phyloP scores from a whole-genome alignment of 2,329 filamentous ascomycete species.

The Pseudogymnoascus sp. region DNA sequence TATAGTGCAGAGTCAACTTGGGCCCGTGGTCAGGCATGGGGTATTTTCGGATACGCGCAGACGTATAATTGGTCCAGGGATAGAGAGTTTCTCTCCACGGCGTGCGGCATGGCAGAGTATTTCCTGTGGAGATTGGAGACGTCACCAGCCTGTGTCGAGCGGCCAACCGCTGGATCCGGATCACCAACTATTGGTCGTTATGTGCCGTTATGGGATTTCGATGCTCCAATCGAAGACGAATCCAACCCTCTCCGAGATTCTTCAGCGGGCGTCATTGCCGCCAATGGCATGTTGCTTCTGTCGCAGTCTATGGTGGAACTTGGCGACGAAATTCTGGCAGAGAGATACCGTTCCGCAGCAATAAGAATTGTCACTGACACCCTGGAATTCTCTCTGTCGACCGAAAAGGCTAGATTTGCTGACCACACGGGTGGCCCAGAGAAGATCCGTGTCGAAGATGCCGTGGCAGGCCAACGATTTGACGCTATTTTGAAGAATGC shows the following conservation, averaged over 20 bases:
- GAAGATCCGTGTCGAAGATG: constrained; percentile 13
- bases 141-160: constrained; percentile 26
- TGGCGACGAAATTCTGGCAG: constrained; percentile 1
- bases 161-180: not conserved
- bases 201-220: constrained; percentile 41
- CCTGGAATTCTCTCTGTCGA: constrained; percentile 17
- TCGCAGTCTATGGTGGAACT: constrained; percentile 28
- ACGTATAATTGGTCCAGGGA: constrained; percentile 44
- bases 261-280: constrained; percentile 34
- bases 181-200: constrained; percentile 15
- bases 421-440: not conserved
- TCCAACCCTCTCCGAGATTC: constrained; percentile 26
- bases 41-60: constrained; percentile 30
- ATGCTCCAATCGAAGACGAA: constrained; percentile 36
- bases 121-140: constrained; percentile 37
- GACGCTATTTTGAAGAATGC: constrained; percentile 30
- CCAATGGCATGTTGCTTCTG: constrained; percentile 36
- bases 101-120: constrained; percentile 40
- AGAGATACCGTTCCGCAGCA: constrained; percentile 18
- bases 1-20: constrained; percentile 40
- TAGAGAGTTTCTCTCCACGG: constrained; percentile 35
- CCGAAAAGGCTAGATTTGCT: constrained; percentile 13
- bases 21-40: constrained; percentile 23
- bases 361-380: constrained; percentile 20
- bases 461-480: constrained; percentile 17